Evolutionary conservation across 129 eudicot species (phyloP).

Genomic region (Deinandra increscens): DNA sequence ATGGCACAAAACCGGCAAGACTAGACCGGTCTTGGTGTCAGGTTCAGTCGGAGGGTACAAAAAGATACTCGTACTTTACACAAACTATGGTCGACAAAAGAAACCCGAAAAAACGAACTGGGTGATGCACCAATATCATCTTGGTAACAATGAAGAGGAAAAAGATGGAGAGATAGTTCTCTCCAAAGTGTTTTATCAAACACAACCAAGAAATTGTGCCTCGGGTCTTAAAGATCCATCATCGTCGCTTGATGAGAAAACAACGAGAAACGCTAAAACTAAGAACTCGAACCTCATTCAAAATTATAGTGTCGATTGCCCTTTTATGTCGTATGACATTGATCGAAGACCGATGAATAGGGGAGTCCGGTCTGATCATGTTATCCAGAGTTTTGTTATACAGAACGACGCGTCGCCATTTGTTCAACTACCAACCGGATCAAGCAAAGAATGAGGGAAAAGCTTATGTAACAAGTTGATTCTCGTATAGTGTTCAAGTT

Average conservation of each 20-base stretch:
- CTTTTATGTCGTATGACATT: slow-evolving; percentile 40
- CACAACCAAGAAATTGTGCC: slow-evolving; percentile 88
- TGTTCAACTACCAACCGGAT: slow-evolving; percentile 47
- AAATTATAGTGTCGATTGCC: slow-evolving; percentile 40
- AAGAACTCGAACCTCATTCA: slow-evolving; percentile 37
- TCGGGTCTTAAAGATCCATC: slow-evolving; percentile 35
- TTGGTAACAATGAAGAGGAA: slow-evolving; percentile 82
- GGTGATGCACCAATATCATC: slow-evolving; percentile 98
- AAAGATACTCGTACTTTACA: slow-evolving; percentile 86
- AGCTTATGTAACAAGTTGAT: slow-evolving; percentile 15
- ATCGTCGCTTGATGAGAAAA: slow-evolving; percentile 21
- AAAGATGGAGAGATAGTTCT: slow-evolving; percentile 93
- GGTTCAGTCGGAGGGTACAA: slow-evolving; percentile 69
- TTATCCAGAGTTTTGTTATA: slow-evolving; percentile 51
- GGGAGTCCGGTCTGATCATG: slow-evolving; percentile 44
- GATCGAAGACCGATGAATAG: slow-evolving; percentile 43
- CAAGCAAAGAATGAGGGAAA: slow-evolving; percentile 48
- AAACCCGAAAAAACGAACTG: slow-evolving; percentile 96
- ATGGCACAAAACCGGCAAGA: slow-evolving; percentile 98
- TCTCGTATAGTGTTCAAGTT: slow-evolving; percentile 21
- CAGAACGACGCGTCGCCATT: slow-evolving; percentile 56
- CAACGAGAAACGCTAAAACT: slow-evolving; percentile 26
- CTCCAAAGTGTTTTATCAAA: slow-evolving; percentile 94
- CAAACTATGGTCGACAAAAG: slow-evolving; percentile 86
- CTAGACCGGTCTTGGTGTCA: slow-evolving; percentile 54